Conservation (phyloP, 495 filamentous ascomycete species). For the Penicillium silybi region DNA sequence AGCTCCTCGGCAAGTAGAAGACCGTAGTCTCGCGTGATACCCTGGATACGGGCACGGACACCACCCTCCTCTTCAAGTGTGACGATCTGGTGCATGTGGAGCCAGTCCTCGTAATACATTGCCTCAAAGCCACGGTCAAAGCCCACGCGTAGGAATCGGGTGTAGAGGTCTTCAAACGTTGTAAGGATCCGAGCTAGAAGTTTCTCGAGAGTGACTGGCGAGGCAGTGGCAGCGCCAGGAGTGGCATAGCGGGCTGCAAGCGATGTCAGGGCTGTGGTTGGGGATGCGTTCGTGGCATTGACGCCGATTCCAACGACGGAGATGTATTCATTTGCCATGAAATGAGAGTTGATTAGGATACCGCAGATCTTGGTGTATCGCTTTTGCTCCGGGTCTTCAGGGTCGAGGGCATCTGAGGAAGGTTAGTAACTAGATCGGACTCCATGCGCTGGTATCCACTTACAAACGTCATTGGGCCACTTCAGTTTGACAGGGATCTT, state of each 20-base stretch:
- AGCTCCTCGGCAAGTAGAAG: conserved; percentile 80
- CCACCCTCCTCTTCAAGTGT: conserved; percentile 82
- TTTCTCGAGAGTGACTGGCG: conserved; percentile 69
- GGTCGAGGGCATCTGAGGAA: conserved; percentile 66
- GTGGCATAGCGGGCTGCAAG: conserved; percentile 47
- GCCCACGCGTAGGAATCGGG: conserved; percentile 64
- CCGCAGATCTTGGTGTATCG: conserved; percentile 89
- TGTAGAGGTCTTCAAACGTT: conserved; percentile 74
- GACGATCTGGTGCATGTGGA: conserved; percentile 87
- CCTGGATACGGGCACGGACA: conserved; percentile 73
- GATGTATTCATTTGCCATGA: conserved; percentile 71
- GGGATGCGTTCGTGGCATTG: conserved; percentile 80
- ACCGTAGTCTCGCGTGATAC: conserved; percentile 86
- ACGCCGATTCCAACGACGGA: conserved; percentile 87
- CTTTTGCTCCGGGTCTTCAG: conserved; percentile 53
- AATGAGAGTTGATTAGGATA: conserved; percentile 88
- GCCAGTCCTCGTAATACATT: conserved; percentile 81
- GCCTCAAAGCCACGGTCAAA: conserved; percentile 70
- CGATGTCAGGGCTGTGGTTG: conserved; percentile 81
- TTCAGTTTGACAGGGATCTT: conserved; percentile 80
- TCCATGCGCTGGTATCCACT: not conserved
- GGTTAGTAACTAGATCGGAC: not conserved
- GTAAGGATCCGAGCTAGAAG: conserved; percentile 80
- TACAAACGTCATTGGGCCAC: conserved; percentile 95
- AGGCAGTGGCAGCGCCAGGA: conserved; percentile 19